These are phyloP conservation scores for Eucalyptus albens DNA, from an alignment of 345 rosid genomes.

Conservation along the genomic window DNA sequence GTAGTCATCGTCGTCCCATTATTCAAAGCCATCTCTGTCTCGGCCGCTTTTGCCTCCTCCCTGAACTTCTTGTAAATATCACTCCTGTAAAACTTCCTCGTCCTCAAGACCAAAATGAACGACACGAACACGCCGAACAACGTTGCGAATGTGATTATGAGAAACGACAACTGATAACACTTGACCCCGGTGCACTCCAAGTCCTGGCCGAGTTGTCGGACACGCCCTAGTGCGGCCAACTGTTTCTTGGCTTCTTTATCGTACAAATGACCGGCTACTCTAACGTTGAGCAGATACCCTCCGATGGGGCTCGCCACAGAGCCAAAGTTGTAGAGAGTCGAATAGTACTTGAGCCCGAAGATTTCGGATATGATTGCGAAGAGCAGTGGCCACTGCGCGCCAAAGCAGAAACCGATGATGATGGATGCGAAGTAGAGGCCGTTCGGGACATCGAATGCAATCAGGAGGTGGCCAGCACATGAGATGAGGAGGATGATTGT, in stretches of 20 bases:
- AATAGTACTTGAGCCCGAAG: slow-evolving; percentile 55
- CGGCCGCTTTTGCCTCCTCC: slow-evolving; percentile 23
- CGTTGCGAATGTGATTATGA: slow-evolving; percentile 35
- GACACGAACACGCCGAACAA: slow-evolving; percentile 39
- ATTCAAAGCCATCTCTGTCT: slow-evolving; percentile 17
- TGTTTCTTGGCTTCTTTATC: slow-evolving; percentile 46
- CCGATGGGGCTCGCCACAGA: slow-evolving; percentile 56
- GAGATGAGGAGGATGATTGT: slow-evolving; percentile 35
- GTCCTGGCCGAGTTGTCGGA: slow-evolving; percentile 13
- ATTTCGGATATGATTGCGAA: slow-evolving; percentile 53
- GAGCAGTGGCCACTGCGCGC: slow-evolving; percentile 53
- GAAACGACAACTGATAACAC: slow-evolving; percentile 45
- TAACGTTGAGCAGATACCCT: slow-evolving; percentile 39
- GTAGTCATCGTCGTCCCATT: background rate
- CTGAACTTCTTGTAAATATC: slow-evolving; percentile 55
- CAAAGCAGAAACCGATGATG: slow-evolving; percentile 43
- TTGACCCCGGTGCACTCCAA: slow-evolving; percentile 33
- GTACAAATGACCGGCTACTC: slow-evolving; percentile 40
- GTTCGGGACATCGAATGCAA: slow-evolving; percentile 25
- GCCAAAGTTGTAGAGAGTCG: slow-evolving; percentile 52
- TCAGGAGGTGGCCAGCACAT: slow-evolving; percentile 33
- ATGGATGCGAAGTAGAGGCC: slow-evolving; percentile 42
- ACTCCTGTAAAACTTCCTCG: slow-evolving; percentile 43
- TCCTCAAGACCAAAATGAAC: slow-evolving; percentile 40
- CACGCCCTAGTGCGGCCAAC: slow-evolving; percentile 10